Base-by-base conservation (phyloP, 768 basidiomycete genomes). In the Lactarius vividus region DNA sequence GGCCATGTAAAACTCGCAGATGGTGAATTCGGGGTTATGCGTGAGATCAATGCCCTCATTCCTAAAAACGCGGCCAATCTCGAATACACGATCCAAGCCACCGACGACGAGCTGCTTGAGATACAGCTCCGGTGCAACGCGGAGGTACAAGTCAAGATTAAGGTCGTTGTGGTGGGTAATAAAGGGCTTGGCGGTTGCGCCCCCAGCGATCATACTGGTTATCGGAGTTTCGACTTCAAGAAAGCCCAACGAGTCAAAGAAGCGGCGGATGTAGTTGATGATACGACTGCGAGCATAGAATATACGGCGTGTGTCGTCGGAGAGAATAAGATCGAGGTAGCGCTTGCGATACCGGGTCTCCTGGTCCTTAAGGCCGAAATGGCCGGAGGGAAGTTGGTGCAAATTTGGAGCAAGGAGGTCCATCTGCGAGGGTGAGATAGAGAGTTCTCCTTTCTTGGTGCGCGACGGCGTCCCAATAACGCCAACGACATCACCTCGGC, bases 1-100 rank as follows among this genome's bases (percentile, higher is more conserved):
- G 35, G 97, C 96, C 96, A 99, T 98, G 75, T 98, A 99, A 79
- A 99, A 98, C 80, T 99, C 96, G 84, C 96, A 98, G 79, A 98
- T 96, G 6, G 94, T 92, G 80, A 98, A 98, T 77, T 99, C 97
- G 71, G 97, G 97, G 78, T 99, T 99, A 77, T 99, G 97, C 20
- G 97, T 99, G 70, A 99, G 80, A 79, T 99, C 97, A 74, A 99
- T 99, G 35, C 96, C 92, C 76, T 99, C 97, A 77, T 98, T 99
- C 56, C 97, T 83, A 85, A 98, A 99, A 15, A 98, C 95, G 49
- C 96, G 88, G 2, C 96, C 97, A 68, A 99, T 98, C 78, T 99
- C 97, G 77, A 94, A 99, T 15, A 99, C 97, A 54, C 97, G 89
- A 76, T 98, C 96, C 26, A 99, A 84, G 3, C 97, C 97, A 67